Evolutionary conservation across 1,284 basidiomycete species (phyloP), one percentile per base, ranked within the genome.

Genomic region (Hemileia vastatrix): DNA sequence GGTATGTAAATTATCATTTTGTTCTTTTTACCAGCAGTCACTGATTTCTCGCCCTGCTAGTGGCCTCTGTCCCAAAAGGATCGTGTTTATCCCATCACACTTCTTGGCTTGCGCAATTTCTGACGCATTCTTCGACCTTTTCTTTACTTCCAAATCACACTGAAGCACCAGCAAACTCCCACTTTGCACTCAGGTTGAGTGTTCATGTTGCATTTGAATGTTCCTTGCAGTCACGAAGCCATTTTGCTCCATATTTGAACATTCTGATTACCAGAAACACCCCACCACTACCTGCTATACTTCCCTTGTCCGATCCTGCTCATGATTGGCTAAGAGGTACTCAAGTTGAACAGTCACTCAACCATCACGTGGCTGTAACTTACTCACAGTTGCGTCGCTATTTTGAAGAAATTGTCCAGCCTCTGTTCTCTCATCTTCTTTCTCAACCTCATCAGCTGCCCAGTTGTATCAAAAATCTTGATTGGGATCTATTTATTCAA

Each of bases 11-110:
- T 8, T 5, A 8, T 45, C 44, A 45, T 45, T 4, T 18, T 45
- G n/a, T 18, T 6, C 13, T 18, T 13, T 44, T 15, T 2, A 44
- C 21, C 44, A 6, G n/a, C n/a, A 45, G 4, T 18, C n/a, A 6
- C 44, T 8, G 1, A 8, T 8, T n/a, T 6, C 27, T 24, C 21
- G 13, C 24, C 2, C 1, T 50, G 15, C 48, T 4, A 63, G 60
- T 63, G 19, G 60, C 54, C 15, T 55, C 60, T 5, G 56, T 63
- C 31, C 60, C 60, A 23, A 63, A 63, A 51, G 13, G 18, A 13
- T 27, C 32, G 43, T 63, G 60, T 51, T 54, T 63, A 44, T 56
- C 60, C 23, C 53, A 56, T 51, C 44, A 33, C 32, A 55, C 60
- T 23, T 63, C 60, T 18, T 19, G 18, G 43, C 36, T n/a, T 13